These are phyloP conservation scores for Viola pubescens DNA, from an alignment of 441 rosid species.

Conservation along the genomic window DNA sequence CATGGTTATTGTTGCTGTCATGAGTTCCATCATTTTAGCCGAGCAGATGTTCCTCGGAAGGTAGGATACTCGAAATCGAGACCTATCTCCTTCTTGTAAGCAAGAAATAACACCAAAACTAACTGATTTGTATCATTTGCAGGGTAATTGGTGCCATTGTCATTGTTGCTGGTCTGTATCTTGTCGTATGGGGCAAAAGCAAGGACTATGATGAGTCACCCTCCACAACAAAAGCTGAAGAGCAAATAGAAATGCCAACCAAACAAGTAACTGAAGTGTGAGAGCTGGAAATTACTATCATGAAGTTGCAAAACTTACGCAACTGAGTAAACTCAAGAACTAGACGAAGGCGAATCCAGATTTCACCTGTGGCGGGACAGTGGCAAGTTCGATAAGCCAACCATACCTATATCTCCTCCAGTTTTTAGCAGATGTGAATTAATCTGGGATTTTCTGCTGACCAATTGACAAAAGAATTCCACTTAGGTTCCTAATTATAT, in stretches of 20 bases:
- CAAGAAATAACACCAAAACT: not conserved
- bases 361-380: too few species aligned
- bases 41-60: constrained; percentile 82
- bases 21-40: constrained; percentile 63
- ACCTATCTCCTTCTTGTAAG: not conserved
- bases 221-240: constrained; percentile 9
- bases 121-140: constrained; percentile 14
- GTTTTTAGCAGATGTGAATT: too few species aligned
- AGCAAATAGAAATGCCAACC: constrained; percentile 21
- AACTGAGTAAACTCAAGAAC: too few species aligned
- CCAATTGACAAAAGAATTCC: too few species aligned
- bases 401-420: too few species aligned
- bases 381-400: too few species aligned
- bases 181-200: constrained; percentile 80
- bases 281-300: not conserved
- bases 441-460: too few species aligned
- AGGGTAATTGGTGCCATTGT: constrained; percentile 75
- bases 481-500: too few species aligned
- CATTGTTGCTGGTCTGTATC: constrained; percentile 68
- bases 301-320: too few species aligned
- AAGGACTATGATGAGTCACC: constrained; percentile 39
- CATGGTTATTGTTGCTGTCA: constrained; percentile 71
- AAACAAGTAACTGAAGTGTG: constrained; percentile 16
- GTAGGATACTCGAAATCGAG: constrained; percentile 15
- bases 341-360: too few species aligned